phyloP scores from a whole-genome alignment of 306 rosid genomes.

The Dryas octopetala region DNA sequence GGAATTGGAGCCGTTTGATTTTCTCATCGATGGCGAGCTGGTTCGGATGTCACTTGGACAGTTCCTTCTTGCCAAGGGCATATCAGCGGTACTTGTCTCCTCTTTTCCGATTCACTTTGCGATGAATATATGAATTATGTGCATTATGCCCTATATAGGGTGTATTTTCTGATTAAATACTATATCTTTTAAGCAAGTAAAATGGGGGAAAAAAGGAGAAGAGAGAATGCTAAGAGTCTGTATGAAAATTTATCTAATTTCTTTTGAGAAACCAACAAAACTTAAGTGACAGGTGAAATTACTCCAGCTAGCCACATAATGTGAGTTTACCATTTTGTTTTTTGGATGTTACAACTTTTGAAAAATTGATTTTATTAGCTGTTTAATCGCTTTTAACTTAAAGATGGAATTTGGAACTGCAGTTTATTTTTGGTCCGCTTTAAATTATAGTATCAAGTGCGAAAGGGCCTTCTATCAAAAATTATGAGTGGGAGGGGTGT shows the following conservation, averaged over 20 bases:
- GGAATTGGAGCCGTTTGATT: conserved; percentile 74
- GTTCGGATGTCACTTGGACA: conserved; percentile 82
- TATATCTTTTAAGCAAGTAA: too few relatives aligned
- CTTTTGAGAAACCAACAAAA: background rate
- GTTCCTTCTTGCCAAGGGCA: conserved; percentile 83
- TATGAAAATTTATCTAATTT: background rate
- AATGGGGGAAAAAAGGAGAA: too few relatives aligned
- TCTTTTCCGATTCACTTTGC: background rate
- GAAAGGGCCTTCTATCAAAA: background rate
- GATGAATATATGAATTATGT: background rate
- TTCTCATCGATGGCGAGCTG: conserved; percentile 80
- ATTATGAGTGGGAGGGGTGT: background rate
- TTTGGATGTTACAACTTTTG: background rate
- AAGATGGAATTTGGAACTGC: background rate
- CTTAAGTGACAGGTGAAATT: background rate
- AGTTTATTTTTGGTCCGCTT: background rate
- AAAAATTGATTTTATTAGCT: background rate
- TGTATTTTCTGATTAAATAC: background rate
- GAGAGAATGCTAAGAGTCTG: background rate
- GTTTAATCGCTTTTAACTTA: background rate
- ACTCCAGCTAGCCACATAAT: background rate
- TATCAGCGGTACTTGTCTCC: conserved; percentile 60
- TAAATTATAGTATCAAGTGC: background rate
- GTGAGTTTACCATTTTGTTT: background rate
- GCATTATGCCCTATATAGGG: background rate